Base-by-base conservation (phyloP, 257 asterid species). In the Echites panduratus region DNA sequence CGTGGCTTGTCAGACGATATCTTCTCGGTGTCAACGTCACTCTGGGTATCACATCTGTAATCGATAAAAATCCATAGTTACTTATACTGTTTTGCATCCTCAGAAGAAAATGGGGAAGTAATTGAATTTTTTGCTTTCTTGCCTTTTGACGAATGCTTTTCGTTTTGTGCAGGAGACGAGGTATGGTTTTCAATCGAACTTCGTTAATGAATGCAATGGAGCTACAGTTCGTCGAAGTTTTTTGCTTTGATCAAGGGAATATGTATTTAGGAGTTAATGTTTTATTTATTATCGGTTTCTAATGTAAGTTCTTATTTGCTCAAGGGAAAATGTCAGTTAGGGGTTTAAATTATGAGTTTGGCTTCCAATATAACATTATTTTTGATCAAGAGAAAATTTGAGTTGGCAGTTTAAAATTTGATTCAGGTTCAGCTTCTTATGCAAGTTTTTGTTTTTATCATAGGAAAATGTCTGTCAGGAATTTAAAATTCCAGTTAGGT, bases 11-110 rank as follows among this genome's bases (percentile, higher is more conserved):
- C 67, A 91, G 84, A 61, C 89, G 93, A 52, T 91, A 87, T 81
- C 87, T 73, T 62, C 87, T 85, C 70, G 98, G 97, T 72, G 96
- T 86, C 89, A 93, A 91, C 82, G 96, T 88, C 86, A 80, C 91
- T 64, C 97, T 94, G 57, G 98, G 98, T 91, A 87, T 26, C 19
- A 1, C 65, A 72, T 50, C 19, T 57, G 14, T 45, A 5, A 7
- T 9, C 35, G 19, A 40, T n/a, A 43, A 24, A 53, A 24, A 53
- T 22, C 10, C 64, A 9, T 57, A 24, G 24, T 57, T 57, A 24
- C 26, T 63, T 63, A 27, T 2, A 35, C 43, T 14, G 22, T 63
- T 64, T 19, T 64, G 49, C 69, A 64, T 64, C 7, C 69, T 8
- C 26, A 63, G 68, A 63, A 35, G 44, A 16, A 38, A 64, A 38